A percentile compares a stretch with the other conserved stretches of the same genome.
Evolutionary conservation across 176 grass and related monocot species (phyloP).

Genomic region (Cymbopogon citratus): DNA sequence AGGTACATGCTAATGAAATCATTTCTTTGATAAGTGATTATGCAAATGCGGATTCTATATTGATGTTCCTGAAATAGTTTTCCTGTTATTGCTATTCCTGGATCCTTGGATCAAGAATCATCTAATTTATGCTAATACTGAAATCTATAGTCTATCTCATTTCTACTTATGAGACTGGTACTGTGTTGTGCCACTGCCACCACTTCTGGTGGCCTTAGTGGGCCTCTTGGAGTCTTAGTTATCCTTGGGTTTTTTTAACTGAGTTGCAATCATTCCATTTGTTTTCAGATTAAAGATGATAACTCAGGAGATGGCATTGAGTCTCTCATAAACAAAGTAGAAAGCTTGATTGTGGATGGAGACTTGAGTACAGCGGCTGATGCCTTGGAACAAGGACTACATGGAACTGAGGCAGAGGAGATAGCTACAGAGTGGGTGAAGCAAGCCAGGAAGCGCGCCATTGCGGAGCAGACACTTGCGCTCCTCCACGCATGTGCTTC

Average conservation of each 20-base stretch:
- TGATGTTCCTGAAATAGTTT: conserved; percentile 12
- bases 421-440: conserved; percentile 65
- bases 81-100: not conserved
- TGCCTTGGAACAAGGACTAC: conserved; percentile 68
- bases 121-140: conserved; percentile 1
- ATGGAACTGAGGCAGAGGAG: conserved; percentile 67
- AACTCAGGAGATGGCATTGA: conserved; percentile 73
- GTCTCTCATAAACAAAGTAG: conserved; percentile 67
- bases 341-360: conserved; percentile 60
- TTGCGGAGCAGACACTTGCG: conserved; percentile 84
- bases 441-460: conserved; percentile 62
- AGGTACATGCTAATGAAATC: conserved; percentile 44
- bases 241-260: not conserved
- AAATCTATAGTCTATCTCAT: not conserved
- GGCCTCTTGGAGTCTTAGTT: not conserved
- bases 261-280: conserved; percentile 27
- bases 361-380: conserved; percentile 75
- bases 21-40: conserved; percentile 11
- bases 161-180: not conserved
- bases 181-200: not conserved
- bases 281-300: conserved; percentile 75
- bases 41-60: not conserved
- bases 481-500: conserved; percentile 81
- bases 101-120: conserved; percentile 1
- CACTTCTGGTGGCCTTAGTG: not conserved